Evolutionary conservation across 495 filamentous ascomycete species (phyloP).

Genomic region (Parathielavia hyrcaniae): DNA sequence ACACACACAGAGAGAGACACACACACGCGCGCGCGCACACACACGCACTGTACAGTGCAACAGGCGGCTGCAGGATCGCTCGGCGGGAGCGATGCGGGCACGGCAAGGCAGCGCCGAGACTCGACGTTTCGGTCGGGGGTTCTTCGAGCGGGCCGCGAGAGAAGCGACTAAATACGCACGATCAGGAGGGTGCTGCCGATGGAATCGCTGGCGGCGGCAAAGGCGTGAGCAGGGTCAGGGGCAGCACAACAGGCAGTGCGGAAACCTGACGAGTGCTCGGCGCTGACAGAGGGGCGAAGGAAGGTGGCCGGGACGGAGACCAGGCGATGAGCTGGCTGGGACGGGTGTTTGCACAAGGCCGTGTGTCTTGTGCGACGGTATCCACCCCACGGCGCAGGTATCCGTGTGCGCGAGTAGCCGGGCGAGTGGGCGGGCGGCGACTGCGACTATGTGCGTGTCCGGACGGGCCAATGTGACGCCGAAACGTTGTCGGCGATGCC

Average conservation of each 20-base stretch:
- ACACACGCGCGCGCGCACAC: no score
- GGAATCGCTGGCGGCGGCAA: neutral
- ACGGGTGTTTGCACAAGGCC: slow-evolving; percentile 22
- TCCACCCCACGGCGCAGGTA: slow-evolving; percentile 28
- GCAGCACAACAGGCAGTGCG: slow-evolving; percentile 9
- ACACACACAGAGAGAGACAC: no score
- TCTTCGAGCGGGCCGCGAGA: slow-evolving; percentile 18
- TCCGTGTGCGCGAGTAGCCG: slow-evolving; percentile 22
- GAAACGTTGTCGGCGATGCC: slow-evolving; percentile 22
- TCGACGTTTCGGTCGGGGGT: slow-evolving; percentile 20
- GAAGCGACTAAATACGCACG: slow-evolving; percentile 17
- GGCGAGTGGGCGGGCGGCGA: slow-evolving; percentile 16
- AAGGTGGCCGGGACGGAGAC: neutral
- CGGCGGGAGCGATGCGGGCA: slow-evolving; percentile 24
- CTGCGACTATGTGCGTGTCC: slow-evolving; percentile 15
- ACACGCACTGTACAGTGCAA: slow-evolving; percentile 25
- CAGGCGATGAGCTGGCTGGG: slow-evolving; percentile 10
- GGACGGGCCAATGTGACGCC: slow-evolving; percentile 23
- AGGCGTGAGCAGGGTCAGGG: slow-evolving; percentile 12
- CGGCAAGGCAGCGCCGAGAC: slow-evolving; percentile 19
- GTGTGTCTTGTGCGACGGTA: slow-evolving; percentile 24
- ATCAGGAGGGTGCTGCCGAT: neutral
- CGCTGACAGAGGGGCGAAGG: slow-evolving; percentile 1
- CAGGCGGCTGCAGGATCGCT: slow-evolving; percentile 27
- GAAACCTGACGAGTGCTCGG: neutral